Conservation (phyloP, 169 alveolate genomes). For the Cryptosporidium muris region DNA sequence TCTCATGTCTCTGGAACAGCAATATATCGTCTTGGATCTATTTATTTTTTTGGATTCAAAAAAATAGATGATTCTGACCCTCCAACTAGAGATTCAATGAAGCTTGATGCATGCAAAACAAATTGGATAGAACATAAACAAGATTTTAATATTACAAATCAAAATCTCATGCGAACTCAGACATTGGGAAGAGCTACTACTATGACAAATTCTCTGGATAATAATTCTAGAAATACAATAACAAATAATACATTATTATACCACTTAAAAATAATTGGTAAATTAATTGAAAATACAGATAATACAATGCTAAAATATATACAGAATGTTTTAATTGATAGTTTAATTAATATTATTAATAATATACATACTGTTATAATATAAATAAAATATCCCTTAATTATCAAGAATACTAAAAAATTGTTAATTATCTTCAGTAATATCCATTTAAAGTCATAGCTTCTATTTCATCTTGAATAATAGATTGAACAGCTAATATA, state of each 20-base stretch:
- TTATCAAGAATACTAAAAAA: not conserved
- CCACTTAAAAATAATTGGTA: constrained; percentile 38
- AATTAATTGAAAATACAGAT: constrained; percentile 36
- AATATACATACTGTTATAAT: not conserved
- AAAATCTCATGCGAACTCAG: constrained; percentile 1
- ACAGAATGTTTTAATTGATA: constrained; percentile 43
- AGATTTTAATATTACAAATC: constrained; percentile 41
- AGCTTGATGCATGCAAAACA: constrained; percentile 55
- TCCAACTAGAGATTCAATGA: not conserved
- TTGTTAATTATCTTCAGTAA: not conserved
- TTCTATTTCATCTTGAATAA: constrained; percentile 50
- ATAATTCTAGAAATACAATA: constrained; percentile 36
- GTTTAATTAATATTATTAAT: constrained; percentile 22
- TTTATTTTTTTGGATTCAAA: constrained; percentile 46
- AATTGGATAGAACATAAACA: constrained; percentile 55
- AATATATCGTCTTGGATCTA: constrained; percentile 34
- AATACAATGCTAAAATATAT: constrained; percentile 36
- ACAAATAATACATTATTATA: constrained; percentile 35
- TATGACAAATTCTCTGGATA: constrained; percentile 18
- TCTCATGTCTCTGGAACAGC: constrained; percentile 50
- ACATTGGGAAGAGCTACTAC: not conserved
- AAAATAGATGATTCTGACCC: not conserved
- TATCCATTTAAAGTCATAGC: constrained; percentile 32
- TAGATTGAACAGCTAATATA: constrained; percentile 11
- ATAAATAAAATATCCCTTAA: not conserved